These are phyloP conservation scores for Cladosporium austrohemisphaericum DNA, from an alignment of 2,329 filamentous ascomycete genomes.

Conservation along the genomic window DNA sequence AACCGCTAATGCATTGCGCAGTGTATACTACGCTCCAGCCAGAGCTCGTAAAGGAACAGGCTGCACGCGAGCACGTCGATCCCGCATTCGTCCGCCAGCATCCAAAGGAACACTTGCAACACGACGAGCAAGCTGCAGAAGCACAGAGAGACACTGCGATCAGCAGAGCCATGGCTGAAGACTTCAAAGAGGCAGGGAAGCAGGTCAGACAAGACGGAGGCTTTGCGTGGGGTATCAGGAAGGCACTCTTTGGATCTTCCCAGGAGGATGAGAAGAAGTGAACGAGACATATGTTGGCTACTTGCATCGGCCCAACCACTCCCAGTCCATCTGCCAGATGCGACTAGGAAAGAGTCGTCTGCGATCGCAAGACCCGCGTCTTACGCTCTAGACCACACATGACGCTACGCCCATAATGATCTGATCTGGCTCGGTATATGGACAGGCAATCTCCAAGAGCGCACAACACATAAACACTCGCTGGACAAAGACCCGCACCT, in stretches of 20 bases:
- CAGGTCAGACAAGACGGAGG: not conserved
- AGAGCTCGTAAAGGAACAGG: constrained; percentile 8
- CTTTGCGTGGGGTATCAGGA: constrained; percentile 12
- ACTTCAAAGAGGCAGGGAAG: constrained; percentile 12
- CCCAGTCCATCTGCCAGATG: too few species aligned
- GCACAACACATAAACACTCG: too few species aligned
- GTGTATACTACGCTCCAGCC: constrained; percentile 9
- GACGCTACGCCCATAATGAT: too few species aligned
- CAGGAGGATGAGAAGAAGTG: constrained; percentile 5
- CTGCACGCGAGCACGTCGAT: constrained; percentile 5
- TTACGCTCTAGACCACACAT: too few species aligned
- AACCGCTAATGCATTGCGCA: not conserved
- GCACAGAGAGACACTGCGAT: constrained; percentile 7
- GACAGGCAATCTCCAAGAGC: too few species aligned
- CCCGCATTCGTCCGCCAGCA: not conserved
- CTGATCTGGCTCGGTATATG: too few species aligned
- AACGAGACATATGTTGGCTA: too few species aligned
- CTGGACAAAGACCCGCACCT: too few species aligned
- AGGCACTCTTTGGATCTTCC: constrained; percentile 4
- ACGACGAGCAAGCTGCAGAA: constrained; percentile 2
- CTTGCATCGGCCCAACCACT: too few species aligned
- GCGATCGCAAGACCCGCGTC: too few species aligned
- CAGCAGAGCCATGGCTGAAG: constrained; percentile 10
- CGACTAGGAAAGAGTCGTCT: too few species aligned
- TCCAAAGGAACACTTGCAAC: not conserved